Evolutionary conservation across 495 filamentous ascomycete species (phyloP).

Genomic region (Lepraria neglecta): DNA sequence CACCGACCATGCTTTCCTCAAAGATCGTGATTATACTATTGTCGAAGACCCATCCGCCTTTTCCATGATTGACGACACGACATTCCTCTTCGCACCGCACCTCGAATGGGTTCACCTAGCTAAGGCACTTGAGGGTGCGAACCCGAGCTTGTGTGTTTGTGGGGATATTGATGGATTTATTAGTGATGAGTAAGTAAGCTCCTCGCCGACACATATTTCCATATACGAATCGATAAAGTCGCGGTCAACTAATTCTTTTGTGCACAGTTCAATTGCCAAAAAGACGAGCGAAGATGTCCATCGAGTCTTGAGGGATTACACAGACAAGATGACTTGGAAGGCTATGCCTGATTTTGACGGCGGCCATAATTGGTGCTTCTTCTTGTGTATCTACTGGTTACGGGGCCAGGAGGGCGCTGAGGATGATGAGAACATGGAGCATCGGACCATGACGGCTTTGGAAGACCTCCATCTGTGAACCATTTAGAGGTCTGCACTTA

Average conservation of each 20-base stretch:
- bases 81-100: conserved; percentile 57
- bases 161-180: conserved; percentile 13
- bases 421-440: not conserved
- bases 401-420: not conserved
- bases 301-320: conserved; percentile 1
- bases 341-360: conserved; percentile 34
- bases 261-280: not conserved
- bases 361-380: conserved; percentile 19
- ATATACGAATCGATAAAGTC: too few species aligned
- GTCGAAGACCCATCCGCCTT: conserved; percentile 55
- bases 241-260: not conserved
- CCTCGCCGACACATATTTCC: too few species aligned
- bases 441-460: not conserved
- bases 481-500: not conserved
- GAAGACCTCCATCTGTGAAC: not conserved
- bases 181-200: too few species aligned
- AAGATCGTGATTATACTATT: conserved; percentile 43
- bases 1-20: conserved; percentile 54
- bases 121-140: conserved; percentile 29
- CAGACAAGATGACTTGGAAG: conserved; percentile 22
- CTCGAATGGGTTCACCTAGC: conserved; percentile 31
- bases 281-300: not conserved
- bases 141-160: conserved; percentile 35
- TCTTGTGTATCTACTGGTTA: conserved; percentile 37
- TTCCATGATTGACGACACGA: conserved; percentile 41